phyloP scores from a whole-genome alignment of 2,329 filamentous ascomycete species.

The Leptographium galeiforme region DNA sequence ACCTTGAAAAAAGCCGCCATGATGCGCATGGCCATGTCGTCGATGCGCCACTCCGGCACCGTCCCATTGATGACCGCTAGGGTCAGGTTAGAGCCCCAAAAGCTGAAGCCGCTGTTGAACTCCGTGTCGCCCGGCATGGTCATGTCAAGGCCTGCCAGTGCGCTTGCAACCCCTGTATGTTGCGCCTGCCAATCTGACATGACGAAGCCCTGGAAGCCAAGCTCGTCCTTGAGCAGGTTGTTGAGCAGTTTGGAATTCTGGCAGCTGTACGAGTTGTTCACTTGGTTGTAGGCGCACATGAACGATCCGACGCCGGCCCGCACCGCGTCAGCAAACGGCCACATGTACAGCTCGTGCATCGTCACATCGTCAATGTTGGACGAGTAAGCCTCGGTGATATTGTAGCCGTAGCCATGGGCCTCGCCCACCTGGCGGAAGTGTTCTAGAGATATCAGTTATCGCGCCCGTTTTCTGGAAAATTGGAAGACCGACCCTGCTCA shows the following conservation, averaged over 20 bases:
- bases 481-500: constrained; percentile 38
- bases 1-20: constrained; percentile 59
- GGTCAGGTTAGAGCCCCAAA: constrained; percentile 63
- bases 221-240: constrained; percentile 48
- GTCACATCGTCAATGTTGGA: constrained; percentile 45
- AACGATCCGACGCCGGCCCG: constrained; percentile 35
- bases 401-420: constrained; percentile 42
- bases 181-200: constrained; percentile 31
- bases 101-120: constrained; percentile 43
- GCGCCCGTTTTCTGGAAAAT: too few species aligned
- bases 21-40: constrained; percentile 84
- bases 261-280: constrained; percentile 61
- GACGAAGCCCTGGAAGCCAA: constrained; percentile 34
- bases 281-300: constrained; percentile 50
- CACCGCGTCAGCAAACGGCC: constrained; percentile 52
- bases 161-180: constrained; percentile 48
- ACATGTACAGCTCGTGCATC: constrained; percentile 49
- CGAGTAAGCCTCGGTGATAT: constrained; percentile 43
- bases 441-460: constrained; percentile 25
- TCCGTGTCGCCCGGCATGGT: constrained; percentile 73
- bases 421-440: constrained; percentile 55
- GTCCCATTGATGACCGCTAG: constrained; percentile 81
- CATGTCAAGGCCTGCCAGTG: constrained; percentile 69
- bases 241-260: constrained; percentile 57
- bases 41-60: constrained; percentile 71